These are phyloP conservation scores for Blepharisma stoltei DNA, from an alignment of 73 alveolate species.

Conservation along the genomic window DNA sequence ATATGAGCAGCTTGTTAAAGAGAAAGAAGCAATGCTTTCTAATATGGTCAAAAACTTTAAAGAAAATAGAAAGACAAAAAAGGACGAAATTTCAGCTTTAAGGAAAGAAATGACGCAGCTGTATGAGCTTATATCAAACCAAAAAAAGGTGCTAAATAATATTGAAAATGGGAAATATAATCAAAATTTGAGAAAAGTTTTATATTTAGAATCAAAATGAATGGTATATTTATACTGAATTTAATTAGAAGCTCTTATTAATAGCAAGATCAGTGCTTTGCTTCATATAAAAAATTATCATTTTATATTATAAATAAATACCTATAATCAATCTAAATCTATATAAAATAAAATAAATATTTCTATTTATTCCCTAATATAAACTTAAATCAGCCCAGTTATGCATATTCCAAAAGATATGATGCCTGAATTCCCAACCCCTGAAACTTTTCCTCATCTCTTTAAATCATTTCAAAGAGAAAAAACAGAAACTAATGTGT, in stretches of 20 bases:
- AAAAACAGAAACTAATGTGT: not conserved
- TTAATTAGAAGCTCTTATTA: too few relatives aligned
- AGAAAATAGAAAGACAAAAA: slow-evolving; percentile 29
- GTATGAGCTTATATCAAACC: slow-evolving; percentile 7
- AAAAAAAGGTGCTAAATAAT: slow-evolving; percentile 8
- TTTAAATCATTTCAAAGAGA: not conserved
- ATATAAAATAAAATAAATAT: too few relatives aligned
- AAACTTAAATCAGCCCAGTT: too few relatives aligned
- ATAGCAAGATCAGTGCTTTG: too few relatives aligned
- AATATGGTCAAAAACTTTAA: slow-evolving; percentile 37
- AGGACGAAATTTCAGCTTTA: slow-evolving; percentile 27
- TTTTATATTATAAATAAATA: too few relatives aligned
- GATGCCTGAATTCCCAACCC: slow-evolving; percentile 4
- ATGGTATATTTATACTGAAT: too few relatives aligned
- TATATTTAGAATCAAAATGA: not conserved
- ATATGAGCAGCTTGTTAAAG: slow-evolving; percentile 26
- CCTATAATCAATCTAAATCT: too few relatives aligned
- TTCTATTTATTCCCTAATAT: too few relatives aligned
- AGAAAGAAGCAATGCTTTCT: slow-evolving; percentile 25
- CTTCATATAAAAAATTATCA: too few relatives aligned
- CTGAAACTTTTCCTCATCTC: not conserved
- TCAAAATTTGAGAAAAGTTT: slow-evolving; percentile 25
- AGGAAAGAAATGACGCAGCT: slow-evolving; percentile 32
- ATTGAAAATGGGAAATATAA: slow-evolving; percentile 37
- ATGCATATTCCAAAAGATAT: not conserved